A percentile compares a stretch with the other conserved stretches of the same genome.
Evolutionary conservation across 495 filamentous ascomycete genomes (phyloP).

Genomic region (Hypoxylon rickii): DNA sequence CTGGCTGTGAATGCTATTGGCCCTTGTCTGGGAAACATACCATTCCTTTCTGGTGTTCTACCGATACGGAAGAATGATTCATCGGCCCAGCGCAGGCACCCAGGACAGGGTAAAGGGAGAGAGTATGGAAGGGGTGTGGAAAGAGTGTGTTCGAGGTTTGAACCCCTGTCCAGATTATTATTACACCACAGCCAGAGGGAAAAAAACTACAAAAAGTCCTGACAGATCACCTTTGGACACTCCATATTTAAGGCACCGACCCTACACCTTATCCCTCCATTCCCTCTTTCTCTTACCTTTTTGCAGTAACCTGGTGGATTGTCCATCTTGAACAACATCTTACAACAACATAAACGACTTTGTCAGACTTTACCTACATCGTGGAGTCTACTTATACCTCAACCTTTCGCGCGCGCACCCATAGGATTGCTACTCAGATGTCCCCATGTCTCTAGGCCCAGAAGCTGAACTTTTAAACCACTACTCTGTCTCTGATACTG

Average conservation of each 20-base stretch:
- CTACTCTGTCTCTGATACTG: constrained; percentile 47
- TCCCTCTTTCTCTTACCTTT: constrained; percentile 6
- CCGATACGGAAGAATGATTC: constrained; percentile 31
- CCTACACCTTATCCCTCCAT: constrained; percentile 13
- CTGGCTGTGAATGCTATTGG: constrained; percentile 34
- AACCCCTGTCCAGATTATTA: constrained; percentile 27
- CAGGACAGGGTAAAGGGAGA: constrained; percentile 18
- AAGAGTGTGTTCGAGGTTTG: too few relatives aligned
- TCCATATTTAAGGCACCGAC: constrained; percentile 34
- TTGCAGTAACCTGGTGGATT: neutral
- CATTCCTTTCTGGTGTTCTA: constrained; percentile 37
- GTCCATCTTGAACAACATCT: neutral
- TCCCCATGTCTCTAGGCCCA: constrained; percentile 51
- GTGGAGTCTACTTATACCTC: constrained; percentile 26
- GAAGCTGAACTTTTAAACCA: constrained; percentile 38
- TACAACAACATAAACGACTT: constrained; percentile 14
- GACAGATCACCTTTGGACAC: constrained; percentile 32
- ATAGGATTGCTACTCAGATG: constrained; percentile 31
- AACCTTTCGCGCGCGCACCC: constrained; percentile 16
- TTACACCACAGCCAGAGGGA: constrained; percentile 28
- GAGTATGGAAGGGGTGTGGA: too few relatives aligned
- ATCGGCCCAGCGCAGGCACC: constrained; percentile 34
- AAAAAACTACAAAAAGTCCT: constrained; percentile 31
- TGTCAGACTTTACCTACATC: constrained; percentile 19
- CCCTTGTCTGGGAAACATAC: constrained; percentile 32